Evolutionary conservation across 306 rosid species (phyloP), one percentile per base, ranked within the genome.

Genomic region (Corylus heterophylla): DNA sequence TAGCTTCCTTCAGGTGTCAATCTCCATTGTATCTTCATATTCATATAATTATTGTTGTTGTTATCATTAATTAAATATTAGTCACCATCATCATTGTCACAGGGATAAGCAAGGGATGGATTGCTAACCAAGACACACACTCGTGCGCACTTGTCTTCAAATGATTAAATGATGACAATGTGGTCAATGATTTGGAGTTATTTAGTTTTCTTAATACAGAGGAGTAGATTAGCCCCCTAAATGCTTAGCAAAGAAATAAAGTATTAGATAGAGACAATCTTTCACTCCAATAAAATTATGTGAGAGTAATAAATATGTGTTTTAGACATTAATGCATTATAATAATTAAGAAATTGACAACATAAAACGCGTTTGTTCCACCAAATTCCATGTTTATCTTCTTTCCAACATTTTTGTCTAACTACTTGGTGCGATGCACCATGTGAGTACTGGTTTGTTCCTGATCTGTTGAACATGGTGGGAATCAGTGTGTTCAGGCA

Each of bases 301-400:
- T 83, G 86, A 67, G 78, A 55, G 73, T 42, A 78, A 54, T 63
- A 76, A 74, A 75, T 74, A 67, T 72, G 52, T 72, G 52, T 67
- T 31, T 47, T 71, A 72, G 27, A 68, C 64, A 61, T 59, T 54
- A 66, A 79, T 12, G 48, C 37, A 79, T 80, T 82, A 87, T 82
- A 77, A 63, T 74, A 59, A 81, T 75, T 78, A 31, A 62, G 20
- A 76, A 29, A 80, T 39, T 82, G 86, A 83, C 90, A 52, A 74
- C 75, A 42, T 59, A 56, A 86, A 82, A 83, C 82, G 84, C 77
- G 90, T 85, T 88, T 84, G 85, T 83, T 86, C 84, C 86, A 89
- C 90, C 91, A 87, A 92, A 89, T 89, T 88, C 87, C 88, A 63
- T 86, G 83, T 85, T 85, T 80, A 87, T 66, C 83, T 67, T 25